Percentiles rank a stretch among this genome's conserved stretches.
Evolutionary conservation across 345 rosid species (phyloP).

Genomic region (Linum trigynum): DNA sequence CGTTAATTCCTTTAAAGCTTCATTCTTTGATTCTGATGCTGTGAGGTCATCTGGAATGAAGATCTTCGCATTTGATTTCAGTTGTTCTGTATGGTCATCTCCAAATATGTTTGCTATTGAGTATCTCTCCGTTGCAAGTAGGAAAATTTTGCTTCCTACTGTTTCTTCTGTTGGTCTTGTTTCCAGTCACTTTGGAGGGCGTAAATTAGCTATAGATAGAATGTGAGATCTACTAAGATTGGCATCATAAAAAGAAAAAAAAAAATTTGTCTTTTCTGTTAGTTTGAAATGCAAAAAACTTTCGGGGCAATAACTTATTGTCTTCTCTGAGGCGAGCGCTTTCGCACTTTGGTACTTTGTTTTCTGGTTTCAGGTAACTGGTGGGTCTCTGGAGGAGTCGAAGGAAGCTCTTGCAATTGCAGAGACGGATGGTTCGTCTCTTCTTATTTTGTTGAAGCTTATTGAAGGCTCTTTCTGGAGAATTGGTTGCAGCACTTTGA

Average conservation of each 20-base stretch:
- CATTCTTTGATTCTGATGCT: background rate
- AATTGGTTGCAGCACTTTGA: constrained; percentile 2
- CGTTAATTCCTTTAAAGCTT: background rate
- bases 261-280: background rate
- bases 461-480: background rate
- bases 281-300: background rate
- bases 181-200: background rate
- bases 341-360: background rate
- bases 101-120: background rate
- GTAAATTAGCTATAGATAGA: background rate
- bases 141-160: background rate
- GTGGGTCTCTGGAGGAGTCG: constrained; percentile 88
- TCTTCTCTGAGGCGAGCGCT: background rate
- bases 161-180: background rate
- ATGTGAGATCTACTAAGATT: background rate
- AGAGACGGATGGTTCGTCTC: constrained; percentile 65
- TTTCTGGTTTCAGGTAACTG: constrained; percentile 60
- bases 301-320: background rate
- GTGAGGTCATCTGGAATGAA: background rate
- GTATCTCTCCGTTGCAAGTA: background rate
- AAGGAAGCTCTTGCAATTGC: constrained; percentile 94
- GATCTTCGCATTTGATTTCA: background rate
- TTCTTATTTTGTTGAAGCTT: background rate
- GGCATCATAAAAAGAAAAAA: background rate
- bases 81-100: background rate